A percentile compares a stretch with the other conserved stretches of the same genome.
Conservation (phyloP, 1,284 basidiomycete genomes). For the Papiliotrema laurentii region DNA sequence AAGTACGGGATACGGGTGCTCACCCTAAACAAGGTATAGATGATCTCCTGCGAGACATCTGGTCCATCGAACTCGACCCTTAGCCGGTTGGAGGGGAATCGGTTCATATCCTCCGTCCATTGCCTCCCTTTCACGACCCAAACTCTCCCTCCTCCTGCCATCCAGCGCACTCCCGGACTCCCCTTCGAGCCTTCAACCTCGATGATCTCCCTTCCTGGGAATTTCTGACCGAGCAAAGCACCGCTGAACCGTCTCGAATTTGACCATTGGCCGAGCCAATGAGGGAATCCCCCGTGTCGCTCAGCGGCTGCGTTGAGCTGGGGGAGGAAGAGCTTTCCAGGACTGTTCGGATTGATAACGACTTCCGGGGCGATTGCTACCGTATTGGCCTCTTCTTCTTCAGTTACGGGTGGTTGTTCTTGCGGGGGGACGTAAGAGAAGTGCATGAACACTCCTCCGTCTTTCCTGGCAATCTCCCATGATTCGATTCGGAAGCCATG, state of each 20-base stretch:
- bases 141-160: conserved; percentile 55
- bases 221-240: conserved; percentile 1
- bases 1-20: conserved; percentile 8
- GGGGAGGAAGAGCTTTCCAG: conserved; percentile 40
- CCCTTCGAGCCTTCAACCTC: conserved; percentile 8
- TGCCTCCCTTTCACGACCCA: conserved; percentile 79
- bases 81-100: conserved; percentile 68
- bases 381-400: conserved; percentile 10
- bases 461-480: conserved; percentile 43
- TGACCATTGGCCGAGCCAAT: conserved; percentile 45
- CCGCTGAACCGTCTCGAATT: conserved; percentile 3
- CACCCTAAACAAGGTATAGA: conserved; percentile 40
- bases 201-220: conserved; percentile 18
- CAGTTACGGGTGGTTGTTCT: background rate
- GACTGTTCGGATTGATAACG: conserved; percentile 17
- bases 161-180: conserved; percentile 18
- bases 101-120: conserved; percentile 84
- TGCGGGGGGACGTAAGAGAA: conserved; percentile 59
- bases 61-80: conserved; percentile 81
- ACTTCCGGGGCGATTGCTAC: conserved; percentile 22
- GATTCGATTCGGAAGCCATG: conserved; percentile 43
- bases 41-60: conserved; percentile 69
- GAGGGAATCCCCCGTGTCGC: conserved; percentile 43
- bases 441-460: conserved; percentile 70
- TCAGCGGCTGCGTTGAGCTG: conserved; percentile 32